Base-by-base conservation (phyloP, 257 asterid species). In the Nicotiana obtusifolia region DNA sequence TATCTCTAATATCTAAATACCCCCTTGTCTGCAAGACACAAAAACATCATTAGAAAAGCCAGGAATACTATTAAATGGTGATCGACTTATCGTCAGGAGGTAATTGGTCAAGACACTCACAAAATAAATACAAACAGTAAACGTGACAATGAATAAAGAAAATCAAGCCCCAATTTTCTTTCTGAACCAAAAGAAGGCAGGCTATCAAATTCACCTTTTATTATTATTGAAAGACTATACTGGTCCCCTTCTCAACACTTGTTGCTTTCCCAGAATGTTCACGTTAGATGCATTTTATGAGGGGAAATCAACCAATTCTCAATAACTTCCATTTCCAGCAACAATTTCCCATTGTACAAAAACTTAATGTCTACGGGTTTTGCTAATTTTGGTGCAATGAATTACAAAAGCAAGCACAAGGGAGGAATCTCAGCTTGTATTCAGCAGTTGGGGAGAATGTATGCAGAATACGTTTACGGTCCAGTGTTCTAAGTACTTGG, bases 1-100 rank as follows among this genome's bases (percentile, higher is more conserved):
- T 95, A 89, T 94, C 99, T 85, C 99, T 88, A 77, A 95, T 92
- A 87, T 95, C 99, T 28, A 95, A 90, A 82, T 94, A 95, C 53
- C 99, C 99, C 87, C 99, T 87, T 0, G 99, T 95, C 99, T 95
- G 92, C 77, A 82, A 37, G 28, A 28, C 52, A 33, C 16, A 62
- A n/a, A 69, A 16, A 56, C 78, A 84, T 30, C 28, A 77, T 86
- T 33, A 86, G 57, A 37, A 76, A 62, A 35, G 19, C 8, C 9
- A 10, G 20, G 22, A 60, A 76, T 59, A 10, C 37, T 19, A 49
- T 24, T 20, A 60, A 41, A 10, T 15, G n/a, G 26, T 4, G 7
- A 80, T 4, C 1, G 10, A 37, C 61, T 73, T 73, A 24, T 24
- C 52, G 41, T 49, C 24, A 49, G 16, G 37, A 30, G 79, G 24